Base-by-base conservation (phyloP, 2,329 filamentous ascomycete genomes). In the Xylaria sp. region DNA sequence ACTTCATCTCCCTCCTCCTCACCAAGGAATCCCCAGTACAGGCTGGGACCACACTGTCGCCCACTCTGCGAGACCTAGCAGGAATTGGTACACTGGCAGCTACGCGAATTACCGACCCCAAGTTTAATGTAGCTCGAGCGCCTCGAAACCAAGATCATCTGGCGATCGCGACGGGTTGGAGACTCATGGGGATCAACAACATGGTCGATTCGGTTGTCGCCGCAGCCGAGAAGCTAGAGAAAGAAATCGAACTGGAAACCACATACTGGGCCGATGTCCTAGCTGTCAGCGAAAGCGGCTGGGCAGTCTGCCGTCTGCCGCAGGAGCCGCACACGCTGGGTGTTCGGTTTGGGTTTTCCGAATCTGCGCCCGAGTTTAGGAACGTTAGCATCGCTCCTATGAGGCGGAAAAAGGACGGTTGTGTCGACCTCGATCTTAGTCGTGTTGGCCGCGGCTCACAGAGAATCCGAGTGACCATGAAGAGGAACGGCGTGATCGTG, bases 231-330 rank as follows among this genome's bases (percentile, higher is more conserved):
- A 82, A 90, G 39, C 74, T 99, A 11, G 84, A 91, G 63, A 83
- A 82, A 9, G 92, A 96, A 70, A 88, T 95, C 29, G 80, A 83
- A 8, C 84, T 85, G 24, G 94, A 99, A 75, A 87, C 87, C 1
- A 87, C 82, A 63, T 99, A 96, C 71, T 99, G 94, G 94, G 83
- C 89, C 50, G 88, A 96, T 64, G 83, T 97, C 2, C 76, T 96
- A 43, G 84, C 86, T 8, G 86, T 97, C 41, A 91, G 88, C 60
- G 84, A 91, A 61, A 87, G 86, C 50, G 92, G 92, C 4, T 99
- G 94, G 93, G 87, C 89, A 18, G 77, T 97, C 17, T 93, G 88
- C 62, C 83, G 89, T 44, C 76, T 94, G 39, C 91, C 91, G 0
- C 78, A 86, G 6, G 87, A 93, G 62, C 79, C 80, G 45, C 85